Conservation (phyloP, 768 basidiomycete genomes). For the Amanita exitialis region DNA sequence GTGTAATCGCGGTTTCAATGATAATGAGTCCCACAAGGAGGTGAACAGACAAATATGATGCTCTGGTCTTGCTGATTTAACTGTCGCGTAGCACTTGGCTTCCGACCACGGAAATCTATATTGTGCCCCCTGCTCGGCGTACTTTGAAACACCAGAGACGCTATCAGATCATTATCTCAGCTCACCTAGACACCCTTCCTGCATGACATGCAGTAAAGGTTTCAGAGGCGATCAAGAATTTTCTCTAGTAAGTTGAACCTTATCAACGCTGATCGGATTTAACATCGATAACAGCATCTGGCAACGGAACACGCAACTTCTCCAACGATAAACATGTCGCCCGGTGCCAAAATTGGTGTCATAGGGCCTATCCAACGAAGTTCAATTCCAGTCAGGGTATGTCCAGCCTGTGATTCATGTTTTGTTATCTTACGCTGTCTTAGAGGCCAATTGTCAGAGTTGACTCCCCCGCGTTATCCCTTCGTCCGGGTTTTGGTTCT, state of each 20-base stretch:
- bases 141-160: slow-evolving; percentile 26
- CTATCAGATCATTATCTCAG: slow-evolving; percentile 29
- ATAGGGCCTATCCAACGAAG: slow-evolving; percentile 18
- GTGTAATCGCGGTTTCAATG: slow-evolving; percentile 31
- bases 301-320: slow-evolving; percentile 8
- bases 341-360: slow-evolving; percentile 6
- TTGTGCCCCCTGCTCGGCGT: slow-evolving; percentile 26
- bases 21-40: slow-evolving; percentile 17
- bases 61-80: background rate
- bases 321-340: background rate
- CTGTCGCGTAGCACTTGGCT: background rate
- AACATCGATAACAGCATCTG: slow-evolving; percentile 10
- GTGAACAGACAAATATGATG: slow-evolving; percentile 12
- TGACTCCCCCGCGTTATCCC: slow-evolving; percentile 20
- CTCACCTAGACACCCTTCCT: slow-evolving; percentile 36
- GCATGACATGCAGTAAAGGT: slow-evolving; percentile 29
- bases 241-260: slow-evolving; percentile 20
- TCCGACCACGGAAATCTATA: slow-evolving; percentile 11
- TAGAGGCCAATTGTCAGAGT: slow-evolving; percentile 16
- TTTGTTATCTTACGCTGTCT: background rate
- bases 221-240: slow-evolving; percentile 28
- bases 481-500: slow-evolving; percentile 18
- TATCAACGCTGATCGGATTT: background rate
- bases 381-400: slow-evolving; percentile 16
- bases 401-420: background rate